Evolutionary conservation across 768 basidiomycete species (phyloP), one percentile per base, ranked within the genome.

Genomic region (Lactarius akahatsu): DNA sequence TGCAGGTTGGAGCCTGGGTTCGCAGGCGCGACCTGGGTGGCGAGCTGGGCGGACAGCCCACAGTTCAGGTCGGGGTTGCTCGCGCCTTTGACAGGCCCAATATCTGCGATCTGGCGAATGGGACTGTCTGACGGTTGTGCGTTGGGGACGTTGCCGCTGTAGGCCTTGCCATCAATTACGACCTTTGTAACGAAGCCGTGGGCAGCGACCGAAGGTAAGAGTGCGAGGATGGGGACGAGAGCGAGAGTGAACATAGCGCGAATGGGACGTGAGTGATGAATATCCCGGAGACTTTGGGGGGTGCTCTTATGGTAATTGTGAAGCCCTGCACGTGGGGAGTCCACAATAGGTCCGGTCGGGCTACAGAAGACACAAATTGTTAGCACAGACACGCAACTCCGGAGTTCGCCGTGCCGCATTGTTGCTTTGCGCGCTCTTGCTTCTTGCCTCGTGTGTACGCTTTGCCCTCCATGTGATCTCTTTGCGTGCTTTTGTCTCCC

Each of bases 31-130:
- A 84, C 79, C 55, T 80, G 74, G 4, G 78, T 58, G 1, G 85
- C 88, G 0, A 77, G 73, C 45, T 78, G 74, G 1, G 86, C 82
- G 23, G 79, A 72, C n/a, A 77, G 75, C 8, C 89, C 89, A 66
- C 89, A 90, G 73, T 83, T 87, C 5, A 87, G 30, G 50, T 75
- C 77, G 3, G 81, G 71, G 69, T 86, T 88, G 47, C 38, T 74
- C 15, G 86, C 81, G 50, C 83, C 84, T 72, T 89, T 82, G 65
- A 83, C 80, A 3, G 84, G 82, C 0, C 72, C 61, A 64, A 78
- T 77, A 59, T 71, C 72, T 62, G 75, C 70, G 43, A 84, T 78
- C 64, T 78, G 78, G 45, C 84, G 80, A 41, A 84, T 76, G 23
- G 67, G 64, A 59, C 65, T 68, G 40, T 63, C 61, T n/a, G 65